phyloP scores from a whole-genome alignment of 257 asterid genomes.

The Mitragyna speciosa region DNA sequence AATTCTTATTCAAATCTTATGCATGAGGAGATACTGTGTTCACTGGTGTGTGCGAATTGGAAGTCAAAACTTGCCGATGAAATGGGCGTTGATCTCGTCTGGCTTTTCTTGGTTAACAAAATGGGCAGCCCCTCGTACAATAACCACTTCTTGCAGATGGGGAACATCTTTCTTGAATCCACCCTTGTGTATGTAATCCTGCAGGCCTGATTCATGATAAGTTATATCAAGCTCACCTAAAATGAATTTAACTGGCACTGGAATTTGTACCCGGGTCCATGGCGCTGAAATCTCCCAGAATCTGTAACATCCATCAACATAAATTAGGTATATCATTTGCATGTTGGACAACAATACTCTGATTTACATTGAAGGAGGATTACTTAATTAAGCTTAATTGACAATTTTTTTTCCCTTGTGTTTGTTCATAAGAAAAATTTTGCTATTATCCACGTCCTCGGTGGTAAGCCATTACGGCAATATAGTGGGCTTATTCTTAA shows the following conservation, averaged over 20 bases:
- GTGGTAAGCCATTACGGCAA: slow-evolving; percentile 60
- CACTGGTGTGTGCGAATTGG: too few relatives aligned
- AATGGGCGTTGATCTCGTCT: background rate
- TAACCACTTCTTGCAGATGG: background rate
- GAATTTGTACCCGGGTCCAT: background rate
- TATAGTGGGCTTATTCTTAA: slow-evolving; percentile 19
- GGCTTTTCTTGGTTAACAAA: background rate
- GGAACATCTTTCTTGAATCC: slow-evolving; percentile 1
- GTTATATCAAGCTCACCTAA: background rate
- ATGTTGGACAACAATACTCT: background rate
- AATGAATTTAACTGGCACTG: background rate
- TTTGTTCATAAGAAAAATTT: too few relatives aligned
- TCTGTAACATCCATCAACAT: background rate
- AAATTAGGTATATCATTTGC: background rate
- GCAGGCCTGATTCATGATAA: background rate
- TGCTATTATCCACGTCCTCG: slow-evolving; percentile 50
- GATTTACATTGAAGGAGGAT: too few relatives aligned
- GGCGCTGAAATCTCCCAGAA: background rate
- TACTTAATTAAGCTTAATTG: too few relatives aligned
- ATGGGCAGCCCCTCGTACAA: background rate
- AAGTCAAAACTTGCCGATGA: background rate
- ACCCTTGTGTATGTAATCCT: background rate
- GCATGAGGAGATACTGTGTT: too few relatives aligned
- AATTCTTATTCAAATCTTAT: too few relatives aligned
- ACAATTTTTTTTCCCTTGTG: too few relatives aligned